Percentiles rank a stretch among this genome's conserved stretches.
phyloP scores from a whole-genome alignment of 257 asterid genomes.

The Nicotiana obtusifolia region DNA sequence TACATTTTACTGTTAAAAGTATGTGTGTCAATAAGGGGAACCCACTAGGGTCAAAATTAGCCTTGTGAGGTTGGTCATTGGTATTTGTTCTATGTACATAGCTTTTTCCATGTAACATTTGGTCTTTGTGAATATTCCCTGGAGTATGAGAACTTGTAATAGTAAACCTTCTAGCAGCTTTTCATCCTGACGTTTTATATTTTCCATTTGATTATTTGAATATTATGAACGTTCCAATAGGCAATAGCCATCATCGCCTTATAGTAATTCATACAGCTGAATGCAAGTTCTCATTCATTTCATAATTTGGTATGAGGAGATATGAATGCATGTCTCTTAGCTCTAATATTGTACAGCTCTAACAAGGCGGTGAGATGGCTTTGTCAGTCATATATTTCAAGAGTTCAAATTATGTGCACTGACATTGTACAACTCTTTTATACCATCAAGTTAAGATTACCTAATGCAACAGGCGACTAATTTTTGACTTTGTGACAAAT shows the following conservation, averaged over 20 bases:
- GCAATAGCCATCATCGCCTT: neutral
- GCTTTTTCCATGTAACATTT: neutral
- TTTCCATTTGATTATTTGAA: neutral
- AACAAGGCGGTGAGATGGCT: no score
- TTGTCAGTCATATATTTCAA: neutral
- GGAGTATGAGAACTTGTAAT: neutral
- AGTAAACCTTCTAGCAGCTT: neutral
- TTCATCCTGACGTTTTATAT: neutral
- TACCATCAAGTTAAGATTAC: no score
- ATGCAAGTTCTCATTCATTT: no score
- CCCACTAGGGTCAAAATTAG: slow-evolving; percentile 13
- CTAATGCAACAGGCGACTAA: no score
- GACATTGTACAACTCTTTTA: no score
- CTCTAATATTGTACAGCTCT: no score
- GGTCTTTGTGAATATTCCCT: slow-evolving; percentile 4
- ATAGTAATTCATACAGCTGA: no score
- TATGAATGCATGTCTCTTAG: no score
- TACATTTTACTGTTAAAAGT: slow-evolving; percentile 1
- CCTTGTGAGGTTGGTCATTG: slow-evolving; percentile 27
- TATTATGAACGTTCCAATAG: neutral
- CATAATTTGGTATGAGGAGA: no score
- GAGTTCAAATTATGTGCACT: neutral
- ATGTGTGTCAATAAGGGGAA: slow-evolving; percentile 39
- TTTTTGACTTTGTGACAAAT: no score
- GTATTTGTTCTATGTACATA: slow-evolving; percentile 36